Evolutionary conservation across 305 asterid genomes (phyloP).

Genomic region (Fraxinus platypoda): DNA sequence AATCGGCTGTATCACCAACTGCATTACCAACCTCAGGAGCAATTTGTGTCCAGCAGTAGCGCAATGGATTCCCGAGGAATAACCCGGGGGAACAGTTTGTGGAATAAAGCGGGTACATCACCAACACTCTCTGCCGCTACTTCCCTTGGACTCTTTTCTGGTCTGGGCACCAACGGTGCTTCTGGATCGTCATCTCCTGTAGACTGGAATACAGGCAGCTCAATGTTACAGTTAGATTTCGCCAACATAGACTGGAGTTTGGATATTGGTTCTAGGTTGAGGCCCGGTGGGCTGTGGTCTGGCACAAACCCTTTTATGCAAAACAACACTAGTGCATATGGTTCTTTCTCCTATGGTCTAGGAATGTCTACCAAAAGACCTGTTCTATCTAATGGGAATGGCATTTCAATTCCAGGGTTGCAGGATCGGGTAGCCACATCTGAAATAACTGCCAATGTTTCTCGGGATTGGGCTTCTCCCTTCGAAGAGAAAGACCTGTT

Average conservation of each 20-base stretch:
- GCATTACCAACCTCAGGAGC: slow-evolving; percentile 53
- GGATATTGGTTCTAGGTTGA: slow-evolving; percentile 41
- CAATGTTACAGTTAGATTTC: slow-evolving; percentile 60
- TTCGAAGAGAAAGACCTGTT: slow-evolving; percentile 83
- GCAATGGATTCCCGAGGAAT: slow-evolving; percentile 38
- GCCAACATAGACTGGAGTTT: slow-evolving; percentile 81
- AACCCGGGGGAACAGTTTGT: slow-evolving; percentile 34
- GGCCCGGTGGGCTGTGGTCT: slow-evolving; percentile 40
- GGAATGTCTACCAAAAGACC: slow-evolving; percentile 41
- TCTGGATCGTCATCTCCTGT: slow-evolving; percentile 45
- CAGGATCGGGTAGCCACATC: slow-evolving; percentile 34
- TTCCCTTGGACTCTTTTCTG: slow-evolving; percentile 73
- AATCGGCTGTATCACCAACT: slow-evolving; percentile 45
- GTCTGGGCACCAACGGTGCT: slow-evolving; percentile 41
- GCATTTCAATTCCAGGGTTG: slow-evolving; percentile 32
- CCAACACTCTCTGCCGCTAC: slow-evolving; percentile 60
- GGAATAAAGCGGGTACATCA: slow-evolving; percentile 47
- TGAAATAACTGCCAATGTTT: slow-evolving; percentile 37
- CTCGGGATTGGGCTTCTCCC: slow-evolving; percentile 82
- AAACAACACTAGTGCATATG: slow-evolving; percentile 32
- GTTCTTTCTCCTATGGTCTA: slow-evolving; percentile 40
- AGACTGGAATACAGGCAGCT: slow-evolving; percentile 63
- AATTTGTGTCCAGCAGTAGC: slow-evolving; percentile 41
- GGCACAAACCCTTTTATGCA: slow-evolving; percentile 33
- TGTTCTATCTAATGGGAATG: slow-evolving; percentile 34